Conservation (phyloP, 2,329 filamentous ascomycete species). For the Meredithiella fracta region DNA sequence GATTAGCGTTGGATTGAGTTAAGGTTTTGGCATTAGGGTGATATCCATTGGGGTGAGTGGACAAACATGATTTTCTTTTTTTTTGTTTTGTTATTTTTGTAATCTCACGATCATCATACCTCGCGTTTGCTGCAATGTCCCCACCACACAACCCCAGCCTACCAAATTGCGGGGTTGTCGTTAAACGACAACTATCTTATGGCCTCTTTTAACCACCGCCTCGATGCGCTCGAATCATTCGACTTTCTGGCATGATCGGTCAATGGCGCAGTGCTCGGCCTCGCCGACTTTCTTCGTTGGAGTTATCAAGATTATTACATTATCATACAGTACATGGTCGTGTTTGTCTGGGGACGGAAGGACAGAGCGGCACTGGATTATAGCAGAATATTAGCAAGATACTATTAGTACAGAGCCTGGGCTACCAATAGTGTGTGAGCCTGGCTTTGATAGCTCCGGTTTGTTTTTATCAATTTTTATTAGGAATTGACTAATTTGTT, state of each 20-base stretch:
- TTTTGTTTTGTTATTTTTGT: neutral
- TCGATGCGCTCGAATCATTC: neutral
- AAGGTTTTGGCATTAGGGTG: too few relatives aligned
- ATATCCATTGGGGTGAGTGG: too few relatives aligned
- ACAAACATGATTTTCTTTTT: neutral
- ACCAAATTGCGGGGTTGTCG: neutral
- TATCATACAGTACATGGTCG: neutral
- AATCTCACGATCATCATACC: neutral
- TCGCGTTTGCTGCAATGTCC: neutral
- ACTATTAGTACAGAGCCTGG: neutral
- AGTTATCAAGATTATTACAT: neutral
- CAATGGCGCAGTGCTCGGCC: neutral
- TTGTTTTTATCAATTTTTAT: neutral
- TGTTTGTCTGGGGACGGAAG: neutral
- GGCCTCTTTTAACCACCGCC: neutral
- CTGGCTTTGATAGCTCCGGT: neutral
- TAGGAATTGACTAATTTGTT: neutral
- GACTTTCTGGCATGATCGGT: neutral
- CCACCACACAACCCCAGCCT: neutral
- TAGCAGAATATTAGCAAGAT: conserved; percentile 5
- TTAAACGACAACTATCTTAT: neutral
- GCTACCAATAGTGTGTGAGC: neutral
- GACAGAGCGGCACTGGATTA: neutral
- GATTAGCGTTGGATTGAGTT: too few relatives aligned
- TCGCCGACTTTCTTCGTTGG: neutral